These are phyloP conservation scores for Setaria viridis DNA, from an alignment of 202 grass and related monocot genomes.

Conservation along the genomic window DNA sequence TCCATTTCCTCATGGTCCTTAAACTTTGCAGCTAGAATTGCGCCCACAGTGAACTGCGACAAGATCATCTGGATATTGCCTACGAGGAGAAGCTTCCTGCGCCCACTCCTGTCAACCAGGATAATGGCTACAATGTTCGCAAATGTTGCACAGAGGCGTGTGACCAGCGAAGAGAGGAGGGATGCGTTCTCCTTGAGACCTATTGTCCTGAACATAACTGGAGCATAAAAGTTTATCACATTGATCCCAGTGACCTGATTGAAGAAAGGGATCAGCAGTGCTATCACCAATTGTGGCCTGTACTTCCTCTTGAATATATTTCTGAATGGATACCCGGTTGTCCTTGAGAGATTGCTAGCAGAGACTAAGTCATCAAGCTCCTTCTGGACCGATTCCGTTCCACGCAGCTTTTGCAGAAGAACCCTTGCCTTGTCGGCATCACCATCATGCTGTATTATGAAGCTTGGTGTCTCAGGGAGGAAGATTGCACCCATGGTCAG, in stretches of 20 bases:
- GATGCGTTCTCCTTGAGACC: conserved; percentile 68
- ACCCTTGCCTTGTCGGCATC: conserved; percentile 48
- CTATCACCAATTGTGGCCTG: conserved; percentile 75
- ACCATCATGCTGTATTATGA: conserved; percentile 59
- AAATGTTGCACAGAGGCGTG: conserved; percentile 54
- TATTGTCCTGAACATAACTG: conserved; percentile 69
- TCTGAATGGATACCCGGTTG: conserved; percentile 53
- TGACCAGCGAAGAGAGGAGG: conserved; percentile 61
- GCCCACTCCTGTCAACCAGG: conserved; percentile 62
- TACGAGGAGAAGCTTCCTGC: conserved; percentile 53
- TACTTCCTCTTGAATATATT: conserved; percentile 67
- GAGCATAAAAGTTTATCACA: conserved; percentile 84
- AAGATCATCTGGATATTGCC: conserved; percentile 76
- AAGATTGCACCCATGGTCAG: conserved; percentile 69
- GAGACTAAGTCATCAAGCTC: conserved; percentile 81
- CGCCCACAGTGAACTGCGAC: conserved; percentile 58
- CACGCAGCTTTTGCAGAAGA: conserved; percentile 70
- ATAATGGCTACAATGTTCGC: conserved; percentile 70
- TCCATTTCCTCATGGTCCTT: conserved; percentile 70
- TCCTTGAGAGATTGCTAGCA: conserved; percentile 55
- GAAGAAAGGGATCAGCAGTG: conserved; percentile 74
- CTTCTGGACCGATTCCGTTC: conserved; percentile 59
- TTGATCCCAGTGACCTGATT: conserved; percentile 83
- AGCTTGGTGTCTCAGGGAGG: conserved; percentile 88
- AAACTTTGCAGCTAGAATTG: conserved; percentile 59